These are phyloP conservation scores for Pseudonectria buxi DNA, from an alignment of 2,329 filamentous ascomycete genomes.

Conservation along the genomic window DNA sequence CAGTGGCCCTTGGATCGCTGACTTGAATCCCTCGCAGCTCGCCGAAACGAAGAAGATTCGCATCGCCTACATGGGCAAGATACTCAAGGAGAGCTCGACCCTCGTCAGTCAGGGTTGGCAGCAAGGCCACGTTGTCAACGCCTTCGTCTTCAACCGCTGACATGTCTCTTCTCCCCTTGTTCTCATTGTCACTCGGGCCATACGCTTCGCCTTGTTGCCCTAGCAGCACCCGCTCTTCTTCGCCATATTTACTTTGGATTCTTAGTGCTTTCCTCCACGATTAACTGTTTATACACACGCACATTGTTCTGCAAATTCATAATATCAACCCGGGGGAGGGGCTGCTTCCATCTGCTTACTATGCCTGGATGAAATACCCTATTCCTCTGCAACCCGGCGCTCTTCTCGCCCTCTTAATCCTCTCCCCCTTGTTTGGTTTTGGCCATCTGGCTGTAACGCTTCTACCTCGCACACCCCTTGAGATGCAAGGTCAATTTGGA, in stretches of 20 bases:
- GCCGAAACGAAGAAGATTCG: slow-evolving; percentile 53
- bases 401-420: too few species aligned
- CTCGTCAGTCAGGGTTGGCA: slow-evolving; percentile 69
- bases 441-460: too few species aligned
- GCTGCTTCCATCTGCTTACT: slow-evolving; percentile 5
- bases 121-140: slow-evolving; percentile 68
- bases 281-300: too few species aligned
- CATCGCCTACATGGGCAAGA: slow-evolving; percentile 74
- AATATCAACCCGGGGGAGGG: slow-evolving; percentile 1
- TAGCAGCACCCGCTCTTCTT: neutral
- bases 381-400: too few species aligned
- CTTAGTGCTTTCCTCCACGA: too few species aligned
- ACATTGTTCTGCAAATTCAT: slow-evolving; percentile 2
- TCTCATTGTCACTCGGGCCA: neutral
- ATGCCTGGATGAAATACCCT: slow-evolving; percentile 24
- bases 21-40: slow-evolving; percentile 39
- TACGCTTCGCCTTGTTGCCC: neutral
- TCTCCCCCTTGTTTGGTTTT: too few species aligned
- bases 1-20: neutral
- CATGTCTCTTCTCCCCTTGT: slow-evolving; percentile 3
- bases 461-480: too few species aligned
- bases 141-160: slow-evolving; percentile 55
- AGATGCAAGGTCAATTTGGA: too few species aligned
- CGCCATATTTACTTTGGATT: neutral
- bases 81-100: slow-evolving; percentile 62